Evolutionary conservation across 306 rosid genomes (phyloP).

Genomic region (Arachis hypogaea): DNA sequence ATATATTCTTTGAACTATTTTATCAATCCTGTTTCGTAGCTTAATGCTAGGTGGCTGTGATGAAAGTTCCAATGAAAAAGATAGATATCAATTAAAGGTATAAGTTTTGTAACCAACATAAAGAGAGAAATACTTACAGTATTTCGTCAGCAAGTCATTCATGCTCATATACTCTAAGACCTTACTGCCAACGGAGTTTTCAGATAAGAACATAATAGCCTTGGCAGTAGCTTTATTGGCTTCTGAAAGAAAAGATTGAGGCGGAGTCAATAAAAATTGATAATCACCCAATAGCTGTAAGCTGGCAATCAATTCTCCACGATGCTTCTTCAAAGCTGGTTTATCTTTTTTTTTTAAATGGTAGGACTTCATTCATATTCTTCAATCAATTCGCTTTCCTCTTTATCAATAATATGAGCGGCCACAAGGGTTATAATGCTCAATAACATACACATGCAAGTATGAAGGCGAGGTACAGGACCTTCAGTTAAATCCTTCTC

Average conservation of each 20-base stretch:
- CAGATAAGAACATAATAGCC: conserved; percentile 71
- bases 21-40: conserved; percentile 12
- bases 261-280: conserved; percentile 66
- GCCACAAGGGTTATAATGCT: conserved; percentile 71
- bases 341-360: conserved; percentile 53
- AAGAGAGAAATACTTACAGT: conserved; percentile 62
- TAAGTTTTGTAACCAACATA: conserved; percentile 20
- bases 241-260: conserved; percentile 57
- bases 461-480: conserved; percentile 80
- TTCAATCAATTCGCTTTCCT: conserved; percentile 75
- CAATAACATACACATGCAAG: conserved; percentile 81
- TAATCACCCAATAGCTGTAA: conserved; percentile 80
- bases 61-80: conserved; percentile 19
- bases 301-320: conserved; percentile 67
- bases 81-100: not conserved
- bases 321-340: conserved; percentile 58
- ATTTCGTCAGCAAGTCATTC: conserved; percentile 62
- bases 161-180: conserved; percentile 53
- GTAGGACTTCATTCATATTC: conserved; percentile 56
- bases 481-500: conserved; percentile 79
- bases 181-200: conserved; percentile 58
- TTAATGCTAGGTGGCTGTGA: conserved; percentile 23
- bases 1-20: conserved; percentile 24
- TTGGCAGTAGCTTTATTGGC: conserved; percentile 94
- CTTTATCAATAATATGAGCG: conserved; percentile 76